Evolutionary conservation across 495 filamentous ascomycete species (phyloP).

Genomic region (Penicilliopsis zonata): DNA sequence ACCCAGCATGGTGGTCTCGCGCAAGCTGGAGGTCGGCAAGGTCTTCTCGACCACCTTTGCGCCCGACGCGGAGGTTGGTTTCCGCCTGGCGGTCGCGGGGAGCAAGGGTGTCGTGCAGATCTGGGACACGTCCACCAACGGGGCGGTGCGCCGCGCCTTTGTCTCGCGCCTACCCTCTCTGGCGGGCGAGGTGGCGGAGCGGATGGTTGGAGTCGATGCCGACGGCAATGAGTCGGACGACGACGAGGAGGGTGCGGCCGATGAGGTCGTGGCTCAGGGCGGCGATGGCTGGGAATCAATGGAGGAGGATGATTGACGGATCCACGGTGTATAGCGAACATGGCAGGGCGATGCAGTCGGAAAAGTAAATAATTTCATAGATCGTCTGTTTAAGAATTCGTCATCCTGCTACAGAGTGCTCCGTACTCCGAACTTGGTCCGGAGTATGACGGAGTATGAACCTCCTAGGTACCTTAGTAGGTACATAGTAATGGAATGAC

Average conservation of each 20-base stretch:
- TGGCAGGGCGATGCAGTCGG: no score
- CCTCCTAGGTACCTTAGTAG: no score
- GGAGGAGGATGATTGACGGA: slow-evolving; percentile 88
- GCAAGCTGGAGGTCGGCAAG: slow-evolving; percentile 86
- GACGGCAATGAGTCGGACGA: slow-evolving; percentile 55
- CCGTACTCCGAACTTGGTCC: no score
- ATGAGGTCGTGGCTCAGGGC: slow-evolving; percentile 29
- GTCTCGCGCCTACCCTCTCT: slow-evolving; percentile 50
- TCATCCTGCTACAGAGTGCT: no score
- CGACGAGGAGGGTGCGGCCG: slow-evolving; percentile 39
- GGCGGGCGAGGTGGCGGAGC: slow-evolving; percentile 61
- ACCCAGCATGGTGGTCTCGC: slow-evolving; percentile 80
- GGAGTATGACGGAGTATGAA: no score
- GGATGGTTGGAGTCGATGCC: slow-evolving; percentile 55
- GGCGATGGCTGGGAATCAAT: slow-evolving; percentile 73
- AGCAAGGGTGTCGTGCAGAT: slow-evolving; percentile 90
- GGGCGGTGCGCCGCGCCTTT: slow-evolving; percentile 78
- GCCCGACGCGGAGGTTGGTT: slow-evolving; percentile 79
- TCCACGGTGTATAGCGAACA: no score
- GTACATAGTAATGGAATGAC: no score
- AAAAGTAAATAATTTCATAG: no score
- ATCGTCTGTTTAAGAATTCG: no score
- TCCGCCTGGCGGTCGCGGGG: slow-evolving; percentile 83
- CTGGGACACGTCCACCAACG: slow-evolving; percentile 96
- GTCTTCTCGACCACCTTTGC: slow-evolving; percentile 86